phyloP scores from a whole-genome alignment of 495 filamentous ascomycete species.

The Arthonia radiata region DNA sequence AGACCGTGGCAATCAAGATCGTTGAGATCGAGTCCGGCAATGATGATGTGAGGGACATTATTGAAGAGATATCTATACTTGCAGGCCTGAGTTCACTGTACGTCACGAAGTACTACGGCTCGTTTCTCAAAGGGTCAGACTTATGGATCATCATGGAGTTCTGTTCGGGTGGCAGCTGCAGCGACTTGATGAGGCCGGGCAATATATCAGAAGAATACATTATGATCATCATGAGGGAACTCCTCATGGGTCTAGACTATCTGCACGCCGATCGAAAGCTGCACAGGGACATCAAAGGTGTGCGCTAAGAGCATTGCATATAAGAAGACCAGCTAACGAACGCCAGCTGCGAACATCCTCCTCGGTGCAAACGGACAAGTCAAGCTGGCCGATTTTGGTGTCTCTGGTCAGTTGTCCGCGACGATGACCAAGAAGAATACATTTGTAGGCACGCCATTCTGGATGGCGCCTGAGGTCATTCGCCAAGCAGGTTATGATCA shows the following conservation, averaged over 20 bases:
- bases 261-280: slow-evolving; percentile 87
- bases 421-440: slow-evolving; percentile 99
- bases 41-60: slow-evolving; percentile 97
- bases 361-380: slow-evolving; percentile 39
- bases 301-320: slow-evolving; percentile 2
- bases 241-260: slow-evolving; percentile 77
- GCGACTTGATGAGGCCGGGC: slow-evolving; percentile 76
- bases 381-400: slow-evolving; percentile 92
- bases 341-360: not conserved
- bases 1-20: slow-evolving; percentile 80
- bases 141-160: slow-evolving; percentile 98
- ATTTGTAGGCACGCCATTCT: slow-evolving; percentile 94
- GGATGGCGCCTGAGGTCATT: slow-evolving; percentile 99
- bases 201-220: slow-evolving; percentile 87
- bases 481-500: slow-evolving; percentile 96
- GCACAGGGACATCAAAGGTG: slow-evolving; percentile 92
- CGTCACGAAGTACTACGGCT: slow-evolving; percentile 92
- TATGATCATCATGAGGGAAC: slow-evolving; percentile 71
- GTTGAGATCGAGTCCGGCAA: slow-evolving; percentile 97
- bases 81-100: slow-evolving; percentile 83
- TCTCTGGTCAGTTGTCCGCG: slow-evolving; percentile 85
- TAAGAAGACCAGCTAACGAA: slow-evolving; percentile 1
- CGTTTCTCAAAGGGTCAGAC: slow-evolving; percentile 81
- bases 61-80: slow-evolving; percentile 89
- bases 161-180: slow-evolving; percentile 78